Conservation (phyloP, 495 filamentous ascomycete genomes). For the Delitschia confertaspora region DNA sequence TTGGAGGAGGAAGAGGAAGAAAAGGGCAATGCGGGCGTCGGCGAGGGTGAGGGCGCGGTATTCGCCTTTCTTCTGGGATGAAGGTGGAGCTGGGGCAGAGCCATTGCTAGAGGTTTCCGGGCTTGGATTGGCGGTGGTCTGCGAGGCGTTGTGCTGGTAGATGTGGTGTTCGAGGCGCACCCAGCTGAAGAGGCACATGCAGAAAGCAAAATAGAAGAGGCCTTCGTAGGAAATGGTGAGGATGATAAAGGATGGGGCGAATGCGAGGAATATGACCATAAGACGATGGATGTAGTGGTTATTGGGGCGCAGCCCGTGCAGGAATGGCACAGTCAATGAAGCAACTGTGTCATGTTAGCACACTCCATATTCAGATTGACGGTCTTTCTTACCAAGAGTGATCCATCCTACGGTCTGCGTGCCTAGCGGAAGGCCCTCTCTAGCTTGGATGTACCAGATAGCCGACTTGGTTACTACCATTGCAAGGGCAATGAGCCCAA, state of each 20-base stretch:
- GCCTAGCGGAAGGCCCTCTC: constrained; percentile 76
- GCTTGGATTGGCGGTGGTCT: constrained; percentile 16
- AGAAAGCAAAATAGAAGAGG: constrained; percentile 89
- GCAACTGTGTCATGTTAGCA: constrained; percentile 43
- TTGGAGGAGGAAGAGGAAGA: constrained; percentile 92
- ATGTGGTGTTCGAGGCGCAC: constrained; percentile 79
- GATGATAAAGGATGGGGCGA: constrained; percentile 88
- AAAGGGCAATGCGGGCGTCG: constrained; percentile 78
- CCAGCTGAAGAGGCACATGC: constrained; percentile 75
- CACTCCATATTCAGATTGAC: background rate
- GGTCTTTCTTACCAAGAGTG: constrained; percentile 57
- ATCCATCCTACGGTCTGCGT: constrained; percentile 85
- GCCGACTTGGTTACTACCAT: constrained; percentile 82
- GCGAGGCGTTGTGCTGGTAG: constrained; percentile 36
- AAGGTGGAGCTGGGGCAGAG: constrained; percentile 1
- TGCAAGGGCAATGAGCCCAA: constrained; percentile 76
- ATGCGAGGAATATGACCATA: constrained; percentile 84
- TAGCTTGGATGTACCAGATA: constrained; percentile 71
- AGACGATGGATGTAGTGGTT: constrained; percentile 85
- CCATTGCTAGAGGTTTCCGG: constrained; percentile 1
- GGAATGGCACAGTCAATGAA: constrained; percentile 71
- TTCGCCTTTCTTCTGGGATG: constrained; percentile 9
- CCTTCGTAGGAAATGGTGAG: constrained; percentile 98
- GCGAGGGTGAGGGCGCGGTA: constrained; percentile 69
- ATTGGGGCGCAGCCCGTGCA: constrained; percentile 73